Conservation (phyloP, 2,329 filamentous ascomycete species). For the Zopfia rhizophila region DNA sequence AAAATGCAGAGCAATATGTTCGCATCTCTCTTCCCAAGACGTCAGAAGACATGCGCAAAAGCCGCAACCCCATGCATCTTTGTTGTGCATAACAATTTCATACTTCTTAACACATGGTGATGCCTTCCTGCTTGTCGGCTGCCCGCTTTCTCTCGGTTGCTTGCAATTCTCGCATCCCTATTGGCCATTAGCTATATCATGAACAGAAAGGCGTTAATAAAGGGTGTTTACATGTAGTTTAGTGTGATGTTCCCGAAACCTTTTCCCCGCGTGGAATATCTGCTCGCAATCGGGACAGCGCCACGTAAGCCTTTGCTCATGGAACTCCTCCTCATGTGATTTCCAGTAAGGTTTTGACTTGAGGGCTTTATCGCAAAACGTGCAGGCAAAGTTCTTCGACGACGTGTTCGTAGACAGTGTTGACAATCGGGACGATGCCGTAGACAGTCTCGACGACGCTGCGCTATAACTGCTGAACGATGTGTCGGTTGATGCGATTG, state of each 20-base stretch:
- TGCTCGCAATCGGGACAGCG: conserved; percentile 75
- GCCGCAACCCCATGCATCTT: conserved; percentile 75
- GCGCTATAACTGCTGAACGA: conserved; percentile 51
- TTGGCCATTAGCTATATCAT: conserved; percentile 23
- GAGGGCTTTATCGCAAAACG: conserved; percentile 70
- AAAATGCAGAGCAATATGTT: conserved; percentile 75
- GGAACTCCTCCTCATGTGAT: conserved; percentile 75
- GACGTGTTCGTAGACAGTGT: conserved; percentile 46
- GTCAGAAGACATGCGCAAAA: conserved; percentile 73
- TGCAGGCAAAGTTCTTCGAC: conserved; percentile 56
- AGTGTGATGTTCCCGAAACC: conserved; percentile 75
- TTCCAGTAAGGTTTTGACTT: conserved; percentile 77
- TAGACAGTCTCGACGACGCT: conserved; percentile 49
- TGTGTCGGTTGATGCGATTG: conserved; percentile 51
- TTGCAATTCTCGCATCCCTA: conserved; percentile 70
- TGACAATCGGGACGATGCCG: conserved; percentile 50
- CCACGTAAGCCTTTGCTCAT: conserved; percentile 75
- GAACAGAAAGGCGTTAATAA: conserved; percentile 43
- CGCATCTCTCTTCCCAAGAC: conserved; percentile 73
- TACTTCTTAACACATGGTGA: conserved; percentile 52
- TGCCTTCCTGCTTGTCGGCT: conserved; percentile 66
- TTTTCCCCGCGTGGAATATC: conserved; percentile 74
- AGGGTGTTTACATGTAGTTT: conserved; percentile 70
- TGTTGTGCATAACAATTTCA: conserved; percentile 64
- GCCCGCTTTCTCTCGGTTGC: conserved; percentile 66